Conservation (phyloP, 257 asterid species). For the Lycium barbarum region DNA sequence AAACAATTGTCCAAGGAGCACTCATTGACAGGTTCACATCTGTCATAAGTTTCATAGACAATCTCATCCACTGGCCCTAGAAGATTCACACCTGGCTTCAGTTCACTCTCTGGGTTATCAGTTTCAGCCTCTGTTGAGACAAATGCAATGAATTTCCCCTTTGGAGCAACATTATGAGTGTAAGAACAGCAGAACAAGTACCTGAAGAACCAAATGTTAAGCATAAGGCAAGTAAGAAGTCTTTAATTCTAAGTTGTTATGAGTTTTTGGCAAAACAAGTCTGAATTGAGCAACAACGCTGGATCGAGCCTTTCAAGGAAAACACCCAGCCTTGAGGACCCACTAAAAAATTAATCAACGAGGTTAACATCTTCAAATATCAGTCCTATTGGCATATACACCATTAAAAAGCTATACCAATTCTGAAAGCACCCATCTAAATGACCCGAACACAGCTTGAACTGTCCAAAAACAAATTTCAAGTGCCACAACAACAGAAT, state of each 20-base stretch:
- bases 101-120: conserved; percentile 84
- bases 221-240: conserved; percentile 28
- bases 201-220: conserved; percentile 53
- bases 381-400: neutral
- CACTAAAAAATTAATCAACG: neutral
- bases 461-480: neutral
- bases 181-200: conserved; percentile 94
- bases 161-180: conserved; percentile 97
- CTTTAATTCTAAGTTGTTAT: conserved; percentile 4
- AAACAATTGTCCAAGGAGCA: conserved; percentile 88
- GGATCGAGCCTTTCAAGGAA: neutral
- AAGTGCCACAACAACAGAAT: conserved; percentile 25
- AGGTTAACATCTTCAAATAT: neutral
- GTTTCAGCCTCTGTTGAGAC: conserved; percentile 97
- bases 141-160: conserved; percentile 92
- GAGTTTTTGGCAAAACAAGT: neutral
- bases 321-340: neutral
- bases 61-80: conserved; percentile 98
- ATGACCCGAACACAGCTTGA: neutral
- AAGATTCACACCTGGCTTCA: conserved; percentile 89
- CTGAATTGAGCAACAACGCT: neutral
- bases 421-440: neutral
- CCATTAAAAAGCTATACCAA: neutral
- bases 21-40: conserved; percentile 89
- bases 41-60: conserved; percentile 83